These are phyloP conservation scores for Phylloporus scabripes DNA, from an alignment of 768 basidiomycete species.

Conservation along the genomic window DNA sequence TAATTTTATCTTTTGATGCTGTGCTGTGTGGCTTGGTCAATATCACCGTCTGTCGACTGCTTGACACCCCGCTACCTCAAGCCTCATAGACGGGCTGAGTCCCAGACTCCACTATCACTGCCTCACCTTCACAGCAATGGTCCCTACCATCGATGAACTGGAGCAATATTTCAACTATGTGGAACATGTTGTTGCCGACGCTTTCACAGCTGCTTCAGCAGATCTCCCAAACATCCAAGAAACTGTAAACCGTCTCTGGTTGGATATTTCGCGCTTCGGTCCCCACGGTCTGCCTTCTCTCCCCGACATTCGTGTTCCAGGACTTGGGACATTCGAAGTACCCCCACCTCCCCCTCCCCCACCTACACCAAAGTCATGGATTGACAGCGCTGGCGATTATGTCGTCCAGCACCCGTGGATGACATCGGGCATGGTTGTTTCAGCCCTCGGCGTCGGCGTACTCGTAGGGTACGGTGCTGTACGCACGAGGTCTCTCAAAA, in stretches of 20 bases:
- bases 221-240: conserved; percentile 63
- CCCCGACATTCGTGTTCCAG: conserved; percentile 53
- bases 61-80: no score
- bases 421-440: conserved; percentile 47
- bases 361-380: conserved; percentile 43
- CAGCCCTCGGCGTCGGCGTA: conserved; percentile 57
- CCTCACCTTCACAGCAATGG: conserved; percentile 17
- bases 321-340: conserved; percentile 67
- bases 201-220: conserved; percentile 50
- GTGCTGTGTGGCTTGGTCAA: conserved; percentile 4
- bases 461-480: conserved; percentile 49
- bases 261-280: conserved; percentile 77
- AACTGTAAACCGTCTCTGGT: conserved; percentile 63
- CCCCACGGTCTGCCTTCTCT: conserved; percentile 43
- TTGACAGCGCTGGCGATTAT: conserved; percentile 49
- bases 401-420: conserved; percentile 56
- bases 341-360: conserved; percentile 58
- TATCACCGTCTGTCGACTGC: background rate
- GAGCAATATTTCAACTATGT: conserved; percentile 65
- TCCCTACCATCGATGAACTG: conserved; percentile 54
- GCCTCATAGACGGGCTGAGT: no score
- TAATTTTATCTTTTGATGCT: conserved; percentile 10
- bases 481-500: conserved; percentile 18
- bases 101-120: background rate
- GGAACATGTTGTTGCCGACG: conserved; percentile 56